These are phyloP conservation scores for Scleroderma citrinum DNA, from an alignment of 768 basidiomycete genomes.

Conservation along the genomic window DNA sequence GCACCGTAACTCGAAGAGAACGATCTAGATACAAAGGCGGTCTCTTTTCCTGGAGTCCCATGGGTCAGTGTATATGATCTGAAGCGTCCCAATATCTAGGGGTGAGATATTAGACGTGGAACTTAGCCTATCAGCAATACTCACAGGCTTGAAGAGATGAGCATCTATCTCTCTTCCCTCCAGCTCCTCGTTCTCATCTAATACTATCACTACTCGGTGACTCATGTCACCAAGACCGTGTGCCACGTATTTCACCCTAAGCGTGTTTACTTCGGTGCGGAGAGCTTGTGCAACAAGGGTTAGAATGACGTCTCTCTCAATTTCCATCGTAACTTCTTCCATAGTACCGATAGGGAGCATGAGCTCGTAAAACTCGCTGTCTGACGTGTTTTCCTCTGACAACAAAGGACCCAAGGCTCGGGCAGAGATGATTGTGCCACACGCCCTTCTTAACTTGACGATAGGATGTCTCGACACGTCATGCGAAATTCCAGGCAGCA, in stretches of 20 bases:
- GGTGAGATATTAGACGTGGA: conserved; percentile 13
- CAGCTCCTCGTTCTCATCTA: conserved; percentile 36
- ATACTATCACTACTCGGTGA: conserved; percentile 14
- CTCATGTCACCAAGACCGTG: conserved; percentile 32
- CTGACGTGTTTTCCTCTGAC: no score
- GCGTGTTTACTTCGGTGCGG: conserved; percentile 20
- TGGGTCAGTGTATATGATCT: conserved; percentile 36
- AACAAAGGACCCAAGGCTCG: background rate
- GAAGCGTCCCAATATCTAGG: conserved; percentile 1
- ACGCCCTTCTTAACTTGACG: conserved; percentile 25
- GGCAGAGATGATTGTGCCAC: conserved; percentile 24
- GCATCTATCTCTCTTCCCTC: conserved; percentile 26
- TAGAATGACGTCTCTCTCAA: conserved; percentile 27
- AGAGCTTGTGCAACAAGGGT: conserved; percentile 33
- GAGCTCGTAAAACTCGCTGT: conserved; percentile 28
- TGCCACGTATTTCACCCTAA: conserved; percentile 32
- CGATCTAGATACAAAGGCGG: conserved; percentile 45
- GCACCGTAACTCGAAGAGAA: conserved; percentile 34
- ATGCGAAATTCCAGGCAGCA: conserved; percentile 17
- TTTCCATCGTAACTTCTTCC: conserved; percentile 20
- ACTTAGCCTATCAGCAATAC: background rate
- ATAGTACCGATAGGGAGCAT: conserved; percentile 28
- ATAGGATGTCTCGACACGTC: conserved; percentile 5
- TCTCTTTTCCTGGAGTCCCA: conserved; percentile 24
- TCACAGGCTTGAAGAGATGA: conserved; percentile 15